phyloP scores from a whole-genome alignment of 768 basidiomycete genomes.

The Mycena venus region DNA sequence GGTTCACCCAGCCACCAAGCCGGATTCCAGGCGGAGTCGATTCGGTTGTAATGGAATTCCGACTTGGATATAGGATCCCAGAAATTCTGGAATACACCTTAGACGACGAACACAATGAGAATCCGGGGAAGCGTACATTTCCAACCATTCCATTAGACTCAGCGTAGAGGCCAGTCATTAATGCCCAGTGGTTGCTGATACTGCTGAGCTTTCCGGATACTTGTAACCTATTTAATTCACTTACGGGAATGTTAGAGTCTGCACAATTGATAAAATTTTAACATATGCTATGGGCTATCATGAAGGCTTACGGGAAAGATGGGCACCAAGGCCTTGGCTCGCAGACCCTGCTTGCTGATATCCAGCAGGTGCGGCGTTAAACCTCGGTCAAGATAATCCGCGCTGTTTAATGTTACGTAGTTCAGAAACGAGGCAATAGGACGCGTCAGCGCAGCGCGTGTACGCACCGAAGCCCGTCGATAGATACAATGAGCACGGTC shows the following conservation, averaged over 20 bases:
- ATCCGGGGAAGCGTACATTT: slow-evolving; percentile 66
- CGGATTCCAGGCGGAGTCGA: slow-evolving; percentile 72
- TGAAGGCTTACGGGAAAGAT: slow-evolving; percentile 79
- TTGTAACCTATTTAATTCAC: slow-evolving; percentile 42
- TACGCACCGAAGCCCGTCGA: slow-evolving; percentile 83
- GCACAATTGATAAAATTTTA: not conserved
- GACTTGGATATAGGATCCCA: slow-evolving; percentile 77
- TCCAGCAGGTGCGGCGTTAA: slow-evolving; percentile 87
- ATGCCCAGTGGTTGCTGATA: slow-evolving; percentile 87
- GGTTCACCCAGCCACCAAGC: slow-evolving; percentile 94
- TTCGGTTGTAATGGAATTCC: slow-evolving; percentile 81
- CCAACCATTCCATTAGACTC: slow-evolving; percentile 94
- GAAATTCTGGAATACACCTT: slow-evolving; percentile 71
- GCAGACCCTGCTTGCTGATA: slow-evolving; percentile 85
- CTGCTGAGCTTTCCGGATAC: not conserved
- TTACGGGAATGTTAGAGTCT: slow-evolving; percentile 94
- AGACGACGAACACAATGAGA: not conserved
- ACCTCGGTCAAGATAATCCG: slow-evolving; percentile 89
- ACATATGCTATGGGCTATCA: not conserved
- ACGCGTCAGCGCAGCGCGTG: not conserved
- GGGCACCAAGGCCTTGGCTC: slow-evolving; percentile 91
- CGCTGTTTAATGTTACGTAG: slow-evolving; percentile 55
- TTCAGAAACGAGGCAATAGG: slow-evolving; percentile 18
- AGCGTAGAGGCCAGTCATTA: slow-evolving; percentile 92
- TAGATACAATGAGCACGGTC: slow-evolving; percentile 88